A percentile compares a stretch with the other conserved stretches of the same genome.
These are phyloP conservation scores for Candida silvicultrix DNA, from an alignment of 805 yeast species.

Conservation along the genomic window DNA sequence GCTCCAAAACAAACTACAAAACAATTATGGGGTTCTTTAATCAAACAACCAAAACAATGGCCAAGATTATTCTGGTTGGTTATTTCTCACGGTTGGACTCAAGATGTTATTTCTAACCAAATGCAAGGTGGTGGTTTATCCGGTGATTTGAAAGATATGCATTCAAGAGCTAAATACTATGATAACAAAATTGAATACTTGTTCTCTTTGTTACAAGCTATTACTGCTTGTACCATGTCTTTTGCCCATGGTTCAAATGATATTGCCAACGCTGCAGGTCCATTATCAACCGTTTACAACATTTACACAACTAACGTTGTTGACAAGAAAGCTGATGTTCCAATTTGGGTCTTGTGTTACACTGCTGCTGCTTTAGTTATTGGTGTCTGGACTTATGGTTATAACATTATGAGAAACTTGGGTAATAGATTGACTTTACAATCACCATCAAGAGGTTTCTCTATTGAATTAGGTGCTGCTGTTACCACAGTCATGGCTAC, in stretches of 20 bases:
- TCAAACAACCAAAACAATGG: constrained; percentile 48
- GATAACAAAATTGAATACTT: constrained; percentile 66
- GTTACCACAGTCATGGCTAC: constrained; percentile 72
- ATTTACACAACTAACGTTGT: constrained; percentile 51
- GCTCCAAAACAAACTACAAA: constrained; percentile 28
- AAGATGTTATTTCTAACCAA: constrained; percentile 54
- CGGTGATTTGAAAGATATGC: constrained; percentile 44
- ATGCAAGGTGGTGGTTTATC: constrained; percentile 33
- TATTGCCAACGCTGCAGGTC: constrained; percentile 74
- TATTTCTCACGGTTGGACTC: constrained; percentile 52
- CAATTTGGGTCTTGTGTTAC: constrained; percentile 64
- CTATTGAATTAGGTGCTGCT: constrained; percentile 76
- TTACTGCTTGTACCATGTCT: constrained; percentile 75
- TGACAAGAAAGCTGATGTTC: constrained; percentile 46
- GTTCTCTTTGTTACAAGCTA: constrained; percentile 60
- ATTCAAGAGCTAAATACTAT: constrained; percentile 54
- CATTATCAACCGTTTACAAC: constrained; percentile 57
- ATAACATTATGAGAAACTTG: constrained; percentile 60
- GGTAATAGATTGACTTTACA: constrained; percentile 72
- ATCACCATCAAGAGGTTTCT: constrained; percentile 74
- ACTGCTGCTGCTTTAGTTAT: constrained; percentile 62
- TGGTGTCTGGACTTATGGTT: constrained; percentile 70
- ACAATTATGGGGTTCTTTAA: constrained; percentile 30
- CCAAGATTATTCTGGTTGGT: constrained; percentile 42
- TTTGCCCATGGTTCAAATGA: constrained; percentile 82